A percentile compares a stretch with the other conserved stretches of the same genome.
phyloP scores from a whole-genome alignment of 768 basidiomycete species.

The Fomitopsis serialis region DNA sequence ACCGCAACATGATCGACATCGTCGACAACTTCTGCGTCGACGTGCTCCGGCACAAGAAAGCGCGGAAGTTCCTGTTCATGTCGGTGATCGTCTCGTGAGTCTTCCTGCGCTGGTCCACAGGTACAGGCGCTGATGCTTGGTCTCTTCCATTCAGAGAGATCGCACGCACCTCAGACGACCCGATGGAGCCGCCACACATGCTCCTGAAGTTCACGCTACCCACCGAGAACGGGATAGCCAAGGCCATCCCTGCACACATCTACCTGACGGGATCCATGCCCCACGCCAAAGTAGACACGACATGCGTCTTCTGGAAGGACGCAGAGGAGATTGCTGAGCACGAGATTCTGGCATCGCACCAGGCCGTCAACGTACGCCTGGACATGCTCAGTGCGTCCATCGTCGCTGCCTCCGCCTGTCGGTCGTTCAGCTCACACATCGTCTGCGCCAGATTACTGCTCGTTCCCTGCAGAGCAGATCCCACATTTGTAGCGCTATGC shows the following conservation, averaged over 20 bases:
- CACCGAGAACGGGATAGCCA: neutral
- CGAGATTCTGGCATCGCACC: neutral
- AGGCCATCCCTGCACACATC: neutral
- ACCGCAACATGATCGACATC: neutral
- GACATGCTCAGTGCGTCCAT: neutral
- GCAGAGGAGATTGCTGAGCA: constrained; percentile 2
- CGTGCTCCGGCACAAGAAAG: neutral
- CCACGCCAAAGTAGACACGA: neutral
- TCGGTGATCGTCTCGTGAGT: constrained; percentile 1
- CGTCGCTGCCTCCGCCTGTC: neutral
- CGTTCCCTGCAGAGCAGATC: neutral
- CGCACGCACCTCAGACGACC: neutral
- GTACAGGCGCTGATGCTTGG: neutral
- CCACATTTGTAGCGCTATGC: neutral
- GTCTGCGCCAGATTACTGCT: neutral
- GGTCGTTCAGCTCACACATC: neutral
- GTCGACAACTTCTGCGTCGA: neutral
- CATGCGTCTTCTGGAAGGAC: constrained; percentile 1
- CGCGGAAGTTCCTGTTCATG: neutral
- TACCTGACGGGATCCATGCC: neutral
- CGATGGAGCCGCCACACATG: constrained; percentile 3
- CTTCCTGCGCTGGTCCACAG: neutral
- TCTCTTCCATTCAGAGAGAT: neutral
- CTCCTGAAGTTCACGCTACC: neutral
- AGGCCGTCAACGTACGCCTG: neutral